Percentiles rank a stretch among this genome's conserved stretches.
Conservation (phyloP, 1,139 yeast genomes). For the Geotrichum phurueaensis region DNA sequence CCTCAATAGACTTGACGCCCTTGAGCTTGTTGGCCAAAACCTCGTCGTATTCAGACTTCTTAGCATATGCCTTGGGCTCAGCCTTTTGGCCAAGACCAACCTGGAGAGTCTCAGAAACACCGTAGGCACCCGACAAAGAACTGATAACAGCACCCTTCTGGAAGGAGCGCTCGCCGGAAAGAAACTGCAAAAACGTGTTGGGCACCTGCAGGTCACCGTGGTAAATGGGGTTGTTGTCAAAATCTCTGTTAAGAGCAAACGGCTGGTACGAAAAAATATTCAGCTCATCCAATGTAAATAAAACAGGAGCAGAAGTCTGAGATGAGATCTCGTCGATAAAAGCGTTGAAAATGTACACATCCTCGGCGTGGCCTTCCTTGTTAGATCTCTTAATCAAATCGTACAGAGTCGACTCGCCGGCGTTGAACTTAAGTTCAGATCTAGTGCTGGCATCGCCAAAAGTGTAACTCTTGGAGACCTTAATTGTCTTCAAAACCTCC, state of each 20-base stretch:
- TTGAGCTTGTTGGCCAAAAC: slow-evolving; percentile 42
- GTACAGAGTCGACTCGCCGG: slow-evolving; percentile 42
- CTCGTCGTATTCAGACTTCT: slow-evolving; percentile 47
- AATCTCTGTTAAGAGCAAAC: slow-evolving; percentile 55
- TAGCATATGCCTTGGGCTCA: slow-evolving; percentile 55
- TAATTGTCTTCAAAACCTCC: slow-evolving; percentile 44
- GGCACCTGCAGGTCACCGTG: slow-evolving; percentile 63
- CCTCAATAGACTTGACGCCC: slow-evolving; percentile 44
- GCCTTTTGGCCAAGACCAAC: slow-evolving; percentile 51
- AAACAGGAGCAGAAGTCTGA: slow-evolving; percentile 50
- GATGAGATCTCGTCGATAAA: slow-evolving; percentile 50
- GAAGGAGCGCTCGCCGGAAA: slow-evolving; percentile 51
- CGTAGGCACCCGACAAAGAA: slow-evolving; percentile 48
- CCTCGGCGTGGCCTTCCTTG: slow-evolving; percentile 28
- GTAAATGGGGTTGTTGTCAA: slow-evolving; percentile 53
- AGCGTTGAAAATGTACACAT: slow-evolving; percentile 45
- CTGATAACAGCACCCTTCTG: slow-evolving; percentile 59
- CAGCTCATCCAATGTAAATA: slow-evolving; percentile 69
- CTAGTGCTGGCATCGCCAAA: slow-evolving; percentile 12
- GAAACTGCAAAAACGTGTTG: slow-evolving; percentile 49
- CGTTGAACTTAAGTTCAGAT: slow-evolving; percentile 33
- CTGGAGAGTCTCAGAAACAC: slow-evolving; percentile 48
- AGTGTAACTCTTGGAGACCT: slow-evolving; percentile 20
- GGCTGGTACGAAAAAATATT: slow-evolving; percentile 56
- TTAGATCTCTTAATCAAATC: slow-evolving; percentile 38